phyloP scores from a whole-genome alignment of 2,329 filamentous ascomycete species.

The Bipolaris victoriae region DNA sequence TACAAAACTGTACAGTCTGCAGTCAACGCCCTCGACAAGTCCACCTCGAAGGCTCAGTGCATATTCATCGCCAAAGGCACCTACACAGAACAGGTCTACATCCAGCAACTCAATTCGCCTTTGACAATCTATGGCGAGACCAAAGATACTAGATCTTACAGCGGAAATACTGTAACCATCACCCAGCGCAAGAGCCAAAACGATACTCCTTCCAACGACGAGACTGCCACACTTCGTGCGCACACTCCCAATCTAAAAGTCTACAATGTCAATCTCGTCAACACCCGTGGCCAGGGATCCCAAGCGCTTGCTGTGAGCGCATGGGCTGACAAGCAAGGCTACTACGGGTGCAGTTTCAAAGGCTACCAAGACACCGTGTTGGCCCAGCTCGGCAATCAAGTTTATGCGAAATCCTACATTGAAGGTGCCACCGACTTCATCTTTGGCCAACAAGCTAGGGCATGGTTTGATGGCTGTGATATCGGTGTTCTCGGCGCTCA shows the following conservation, averaged over 20 bases:
- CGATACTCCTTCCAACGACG: slow-evolving; percentile 59
- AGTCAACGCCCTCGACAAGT: slow-evolving; percentile 63
- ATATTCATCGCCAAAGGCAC: slow-evolving; percentile 69
- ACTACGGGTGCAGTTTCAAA: slow-evolving; percentile 62
- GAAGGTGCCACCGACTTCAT: slow-evolving; percentile 66
- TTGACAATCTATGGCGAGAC: slow-evolving; percentile 67
- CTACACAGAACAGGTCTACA: slow-evolving; percentile 66
- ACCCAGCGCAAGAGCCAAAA: slow-evolving; percentile 57
- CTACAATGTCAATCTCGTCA: slow-evolving; percentile 66
- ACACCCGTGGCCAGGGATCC: slow-evolving; percentile 54
- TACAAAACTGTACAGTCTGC: slow-evolving; percentile 63
- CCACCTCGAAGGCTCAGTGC: slow-evolving; percentile 58
- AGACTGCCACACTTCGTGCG: slow-evolving; percentile 59
- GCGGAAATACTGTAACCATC: slow-evolving; percentile 64
- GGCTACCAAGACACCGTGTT: slow-evolving; percentile 63
- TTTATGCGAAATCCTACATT: slow-evolving; percentile 64
- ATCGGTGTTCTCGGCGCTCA: slow-evolving; percentile 55
- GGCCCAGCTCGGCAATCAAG: slow-evolving; percentile 56
- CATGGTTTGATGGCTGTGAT: slow-evolving; percentile 60
- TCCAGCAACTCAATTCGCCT: slow-evolving; percentile 56
- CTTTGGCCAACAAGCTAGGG: slow-evolving; percentile 60
- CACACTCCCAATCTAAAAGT: slow-evolving; percentile 60
- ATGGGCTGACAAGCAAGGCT: slow-evolving; percentile 59
- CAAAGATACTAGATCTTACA: slow-evolving; percentile 56
- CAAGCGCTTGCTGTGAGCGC: slow-evolving; percentile 63